Conservation (phyloP, 169 alveolate species). For the Plasmodium fragile region DNA sequence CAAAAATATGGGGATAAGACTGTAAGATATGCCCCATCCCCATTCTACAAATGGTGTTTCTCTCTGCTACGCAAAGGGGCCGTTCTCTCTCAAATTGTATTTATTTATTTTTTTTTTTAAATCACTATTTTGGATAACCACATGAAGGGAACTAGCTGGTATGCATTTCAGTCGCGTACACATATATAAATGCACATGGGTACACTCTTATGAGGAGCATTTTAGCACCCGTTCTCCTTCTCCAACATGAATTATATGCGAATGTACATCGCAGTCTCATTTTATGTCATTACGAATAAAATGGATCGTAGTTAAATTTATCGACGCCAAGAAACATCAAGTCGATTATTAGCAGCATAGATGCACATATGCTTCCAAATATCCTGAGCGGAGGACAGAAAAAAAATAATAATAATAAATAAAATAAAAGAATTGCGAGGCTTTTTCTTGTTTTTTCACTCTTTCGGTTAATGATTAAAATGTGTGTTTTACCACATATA, state of each 20-base stretch:
- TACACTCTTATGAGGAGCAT: neutral
- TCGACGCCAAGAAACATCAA: constrained; percentile 65
- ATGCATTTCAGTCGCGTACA: neutral
- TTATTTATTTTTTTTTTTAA: neutral
- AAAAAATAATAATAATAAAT: neutral
- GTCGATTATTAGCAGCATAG: constrained; percentile 35
- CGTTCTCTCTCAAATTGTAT: neutral
- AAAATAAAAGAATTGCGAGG: neutral
- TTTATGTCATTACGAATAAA: constrained; percentile 68
- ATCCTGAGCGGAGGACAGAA: constrained; percentile 45
- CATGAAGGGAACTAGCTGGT: neutral
- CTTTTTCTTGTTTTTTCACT: neutral
- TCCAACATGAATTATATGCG: neutral
- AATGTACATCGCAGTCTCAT: neutral
- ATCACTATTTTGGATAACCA: neutral
- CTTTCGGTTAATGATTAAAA: constrained; percentile 1
- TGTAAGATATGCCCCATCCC: neutral
- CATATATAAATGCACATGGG: neutral
- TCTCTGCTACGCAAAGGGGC: neutral
- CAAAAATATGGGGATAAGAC: neutral
- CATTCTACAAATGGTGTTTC: neutral
- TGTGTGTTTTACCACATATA: constrained; percentile 61
- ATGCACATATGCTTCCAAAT: constrained; percentile 60
- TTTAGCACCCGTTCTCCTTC: neutral
- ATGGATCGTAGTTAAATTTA: constrained; percentile 75